A percentile compares a stretch with the other conserved stretches of the same genome.
phyloP scores from a whole-genome alignment of 2,329 filamentous ascomycete species.

The Epichloe elymi region DNA sequence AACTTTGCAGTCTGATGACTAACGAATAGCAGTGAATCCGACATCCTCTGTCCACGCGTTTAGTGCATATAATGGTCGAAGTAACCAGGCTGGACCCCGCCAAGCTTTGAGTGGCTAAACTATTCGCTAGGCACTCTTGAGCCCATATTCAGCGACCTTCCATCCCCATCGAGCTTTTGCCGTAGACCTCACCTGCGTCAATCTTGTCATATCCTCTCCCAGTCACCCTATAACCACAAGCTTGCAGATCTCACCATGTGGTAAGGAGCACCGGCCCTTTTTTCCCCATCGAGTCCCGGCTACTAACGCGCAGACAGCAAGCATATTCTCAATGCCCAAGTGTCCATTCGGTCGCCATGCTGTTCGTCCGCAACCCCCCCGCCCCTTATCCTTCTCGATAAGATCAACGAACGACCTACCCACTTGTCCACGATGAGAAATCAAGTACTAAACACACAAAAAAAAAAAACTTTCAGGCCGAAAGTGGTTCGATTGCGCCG shows the following conservation, averaged over 20 bases:
- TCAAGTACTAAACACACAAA: not conserved
- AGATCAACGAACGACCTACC: not conserved
- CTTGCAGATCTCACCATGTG: slow-evolving; percentile 19
- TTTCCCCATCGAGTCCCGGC: not conserved
- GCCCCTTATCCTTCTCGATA: not conserved
- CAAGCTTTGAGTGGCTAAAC: not conserved
- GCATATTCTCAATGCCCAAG: slow-evolving; percentile 96
- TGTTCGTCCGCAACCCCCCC: slow-evolving; percentile 43
- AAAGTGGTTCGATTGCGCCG: slow-evolving; percentile 98
- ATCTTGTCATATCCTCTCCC: not conserved
- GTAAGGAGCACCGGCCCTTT: slow-evolving; percentile 12
- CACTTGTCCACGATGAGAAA: not conserved
- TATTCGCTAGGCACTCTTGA: too few relatives aligned
- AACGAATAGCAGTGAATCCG: not conserved
- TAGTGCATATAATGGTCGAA: too few relatives aligned
- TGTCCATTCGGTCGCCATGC: slow-evolving; percentile 88
- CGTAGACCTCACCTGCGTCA: not conserved
- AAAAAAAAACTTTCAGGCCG: slow-evolving; percentile 41
- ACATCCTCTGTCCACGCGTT: too few relatives aligned
- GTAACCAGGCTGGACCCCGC: not conserved
- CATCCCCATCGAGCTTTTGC: not conserved
- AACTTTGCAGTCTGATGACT: not conserved
- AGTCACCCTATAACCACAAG: not conserved
- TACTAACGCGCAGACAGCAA: slow-evolving; percentile 47
- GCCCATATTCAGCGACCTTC: not conserved